These are phyloP conservation scores for Mycena capillaripes DNA, from an alignment of 768 basidiomycete genomes.

Conservation along the genomic window DNA sequence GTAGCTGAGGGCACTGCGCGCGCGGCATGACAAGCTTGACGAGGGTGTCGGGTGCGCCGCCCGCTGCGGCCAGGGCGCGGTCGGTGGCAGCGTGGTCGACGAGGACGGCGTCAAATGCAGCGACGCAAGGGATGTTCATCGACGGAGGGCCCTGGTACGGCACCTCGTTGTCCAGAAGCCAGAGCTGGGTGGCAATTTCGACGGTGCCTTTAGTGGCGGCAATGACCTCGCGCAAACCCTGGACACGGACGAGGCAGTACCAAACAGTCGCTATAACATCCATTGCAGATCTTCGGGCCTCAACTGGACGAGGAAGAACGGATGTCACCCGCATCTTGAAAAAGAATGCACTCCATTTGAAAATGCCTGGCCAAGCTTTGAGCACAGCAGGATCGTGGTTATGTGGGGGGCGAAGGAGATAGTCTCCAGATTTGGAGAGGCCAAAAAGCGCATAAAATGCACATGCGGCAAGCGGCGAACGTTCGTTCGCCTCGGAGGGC, in stretches of 20 bases:
- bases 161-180: slow-evolving; percentile 48
- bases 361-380: slow-evolving; percentile 51
- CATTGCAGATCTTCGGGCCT: slow-evolving; percentile 39
- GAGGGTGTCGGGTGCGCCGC: slow-evolving; percentile 44
- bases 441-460: slow-evolving; percentile 52
- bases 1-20: slow-evolving; percentile 40
- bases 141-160: slow-evolving; percentile 32
- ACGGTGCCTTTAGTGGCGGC: slow-evolving; percentile 47
- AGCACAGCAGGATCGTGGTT: slow-evolving; percentile 40
- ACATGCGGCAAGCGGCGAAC: slow-evolving; percentile 40
- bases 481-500: slow-evolving; percentile 21
- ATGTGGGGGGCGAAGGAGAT: slow-evolving; percentile 36
- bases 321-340: slow-evolving; percentile 41
- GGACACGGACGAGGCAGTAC: slow-evolving; percentile 46
- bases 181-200: slow-evolving; percentile 52
- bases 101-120: slow-evolving; percentile 48
- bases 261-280: slow-evolving; percentile 47
- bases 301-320: slow-evolving; percentile 31
- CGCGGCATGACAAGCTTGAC: slow-evolving; percentile 46
- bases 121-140: slow-evolving; percentile 44
- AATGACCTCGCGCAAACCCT: slow-evolving; percentile 46
- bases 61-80: slow-evolving; percentile 45
- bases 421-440: slow-evolving; percentile 45
- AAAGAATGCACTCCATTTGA: slow-evolving; percentile 54
- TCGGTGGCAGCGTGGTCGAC: slow-evolving; percentile 41